phyloP scores from a whole-genome alignment of 2,329 filamentous ascomycete species.

The Metarhizium robertsii region DNA sequence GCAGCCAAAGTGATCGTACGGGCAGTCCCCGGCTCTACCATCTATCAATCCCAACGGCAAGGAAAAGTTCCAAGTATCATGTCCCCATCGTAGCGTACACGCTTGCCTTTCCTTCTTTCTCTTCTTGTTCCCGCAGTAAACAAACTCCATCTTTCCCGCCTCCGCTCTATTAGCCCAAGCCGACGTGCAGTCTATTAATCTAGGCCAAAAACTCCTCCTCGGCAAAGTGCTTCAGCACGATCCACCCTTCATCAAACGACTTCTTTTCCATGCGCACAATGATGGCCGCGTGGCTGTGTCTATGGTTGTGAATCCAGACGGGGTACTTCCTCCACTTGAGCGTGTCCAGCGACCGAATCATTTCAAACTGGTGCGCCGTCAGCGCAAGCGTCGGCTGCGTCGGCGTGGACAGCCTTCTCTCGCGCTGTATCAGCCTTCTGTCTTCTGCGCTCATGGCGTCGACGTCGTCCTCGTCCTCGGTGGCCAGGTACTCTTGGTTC shows the following conservation, averaged over 20 bases:
- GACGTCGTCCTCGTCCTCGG: constrained; percentile 38
- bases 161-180: not conserved
- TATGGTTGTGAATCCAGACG: constrained; percentile 65
- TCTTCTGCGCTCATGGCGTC: constrained; percentile 29
- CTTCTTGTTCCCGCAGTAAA: not conserved
- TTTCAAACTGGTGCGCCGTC: constrained; percentile 70
- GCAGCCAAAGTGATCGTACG: too few species aligned
- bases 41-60: not conserved
- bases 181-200: not conserved
- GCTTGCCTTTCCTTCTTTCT: not conserved
- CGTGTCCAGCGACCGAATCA: constrained; percentile 69
- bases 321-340: constrained; percentile 56
- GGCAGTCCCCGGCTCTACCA: not conserved
- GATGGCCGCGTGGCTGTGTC: constrained; percentile 85
- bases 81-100: not conserved
- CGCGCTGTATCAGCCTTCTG: constrained; percentile 29
- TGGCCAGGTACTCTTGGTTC: constrained; percentile 60
- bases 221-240: constrained; percentile 76
- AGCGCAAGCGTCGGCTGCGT: constrained; percentile 66
- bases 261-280: constrained; percentile 65
- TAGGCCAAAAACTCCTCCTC: constrained; percentile 55
- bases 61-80: not conserved
- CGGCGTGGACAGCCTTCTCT: constrained; percentile 31
- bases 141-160: not conserved
- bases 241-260: constrained; percentile 63